Percentiles rank a stretch among this genome's conserved stretches.
Evolutionary conservation across 2,329 filamentous ascomycete species (phyloP).

Genomic region (Penicillium aurantiogriseum): DNA sequence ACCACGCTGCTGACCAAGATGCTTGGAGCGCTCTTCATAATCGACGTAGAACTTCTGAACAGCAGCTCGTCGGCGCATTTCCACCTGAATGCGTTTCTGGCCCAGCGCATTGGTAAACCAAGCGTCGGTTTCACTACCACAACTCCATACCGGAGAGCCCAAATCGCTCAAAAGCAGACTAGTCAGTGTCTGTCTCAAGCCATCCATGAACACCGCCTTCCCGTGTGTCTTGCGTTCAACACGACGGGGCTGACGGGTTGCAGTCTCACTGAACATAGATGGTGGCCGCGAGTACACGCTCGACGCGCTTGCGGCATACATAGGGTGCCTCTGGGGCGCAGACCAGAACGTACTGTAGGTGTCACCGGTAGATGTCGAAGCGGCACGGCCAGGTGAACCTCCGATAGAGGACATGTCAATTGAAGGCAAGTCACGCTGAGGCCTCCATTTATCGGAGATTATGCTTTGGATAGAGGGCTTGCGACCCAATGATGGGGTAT

Average conservation of each 20-base stretch:
- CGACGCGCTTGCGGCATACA: constrained; percentile 62
- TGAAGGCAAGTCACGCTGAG: constrained; percentile 56
- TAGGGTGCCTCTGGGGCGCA: constrained; percentile 68
- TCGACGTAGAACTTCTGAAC: constrained; percentile 41
- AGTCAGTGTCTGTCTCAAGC: constrained; percentile 75
- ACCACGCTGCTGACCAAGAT: constrained; percentile 24
- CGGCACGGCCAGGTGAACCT: constrained; percentile 65
- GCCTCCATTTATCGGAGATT: constrained; percentile 64
- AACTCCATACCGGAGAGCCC: constrained; percentile 79
- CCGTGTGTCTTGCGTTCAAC: constrained; percentile 55
- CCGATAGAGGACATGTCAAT: constrained; percentile 59
- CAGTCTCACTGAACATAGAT: constrained; percentile 43
- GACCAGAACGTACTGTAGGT: constrained; percentile 85
- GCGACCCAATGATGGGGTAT: constrained; percentile 42
- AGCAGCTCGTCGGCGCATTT: constrained; percentile 41
- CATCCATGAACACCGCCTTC: constrained; percentile 73
- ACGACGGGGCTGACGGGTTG: constrained; percentile 32
- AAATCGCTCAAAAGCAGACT: constrained; percentile 87
- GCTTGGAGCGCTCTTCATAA: constrained; percentile 33
- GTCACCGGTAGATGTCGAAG: constrained; percentile 68
- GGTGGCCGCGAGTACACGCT: constrained; percentile 52
- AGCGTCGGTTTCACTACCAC: constrained; percentile 85
- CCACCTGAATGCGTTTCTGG: constrained; percentile 45
- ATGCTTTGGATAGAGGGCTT: constrained; percentile 69
- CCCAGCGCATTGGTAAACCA: constrained; percentile 67